Evolutionary conservation across 2,329 filamentous ascomycete species (phyloP).

Genomic region (Diaporthe sp.): DNA sequence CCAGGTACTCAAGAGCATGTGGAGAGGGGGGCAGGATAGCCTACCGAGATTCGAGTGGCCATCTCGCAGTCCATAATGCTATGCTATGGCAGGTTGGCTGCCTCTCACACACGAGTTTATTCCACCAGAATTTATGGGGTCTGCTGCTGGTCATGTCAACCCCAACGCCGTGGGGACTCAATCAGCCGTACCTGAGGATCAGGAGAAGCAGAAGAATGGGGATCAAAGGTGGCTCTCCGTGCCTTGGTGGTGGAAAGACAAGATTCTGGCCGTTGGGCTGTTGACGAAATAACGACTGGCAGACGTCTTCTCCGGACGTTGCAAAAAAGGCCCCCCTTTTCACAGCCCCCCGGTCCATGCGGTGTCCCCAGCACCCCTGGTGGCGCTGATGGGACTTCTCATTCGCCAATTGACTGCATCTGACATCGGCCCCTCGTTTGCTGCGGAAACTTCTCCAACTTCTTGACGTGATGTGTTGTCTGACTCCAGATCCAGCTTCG

Average conservation of each 20-base stretch:
- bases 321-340: slow-evolving; percentile 4
- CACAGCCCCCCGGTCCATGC: slow-evolving; percentile 23
- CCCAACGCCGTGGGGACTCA: not conserved
- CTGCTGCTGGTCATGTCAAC: not conserved
- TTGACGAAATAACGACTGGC: slow-evolving; percentile 8
- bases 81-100: not conserved
- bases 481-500: slow-evolving; percentile 1
- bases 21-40: not conserved
- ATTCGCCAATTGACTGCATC: slow-evolving; percentile 28
- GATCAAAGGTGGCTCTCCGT: not conserved
- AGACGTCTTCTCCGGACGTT: slow-evolving; percentile 2
- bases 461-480: slow-evolving; percentile 15
- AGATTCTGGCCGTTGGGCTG: not conserved
- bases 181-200: not conserved
- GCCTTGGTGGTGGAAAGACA: not conserved
- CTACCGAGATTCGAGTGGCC: not conserved
- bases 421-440: slow-evolving; percentile 15
- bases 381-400: not conserved
- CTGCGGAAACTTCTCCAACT: slow-evolving; percentile 12
- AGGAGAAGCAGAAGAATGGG: not conserved
- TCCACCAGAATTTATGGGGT: not conserved
- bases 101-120: not conserved
- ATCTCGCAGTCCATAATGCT: not conserved
- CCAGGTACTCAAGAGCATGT: not conserved
- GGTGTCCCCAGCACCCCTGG: not conserved